A percentile compares a stretch with the other conserved stretches of the same genome.
phyloP scores from a whole-genome alignment of 2,329 filamentous ascomycete genomes.

The Diaporthe sp. region DNA sequence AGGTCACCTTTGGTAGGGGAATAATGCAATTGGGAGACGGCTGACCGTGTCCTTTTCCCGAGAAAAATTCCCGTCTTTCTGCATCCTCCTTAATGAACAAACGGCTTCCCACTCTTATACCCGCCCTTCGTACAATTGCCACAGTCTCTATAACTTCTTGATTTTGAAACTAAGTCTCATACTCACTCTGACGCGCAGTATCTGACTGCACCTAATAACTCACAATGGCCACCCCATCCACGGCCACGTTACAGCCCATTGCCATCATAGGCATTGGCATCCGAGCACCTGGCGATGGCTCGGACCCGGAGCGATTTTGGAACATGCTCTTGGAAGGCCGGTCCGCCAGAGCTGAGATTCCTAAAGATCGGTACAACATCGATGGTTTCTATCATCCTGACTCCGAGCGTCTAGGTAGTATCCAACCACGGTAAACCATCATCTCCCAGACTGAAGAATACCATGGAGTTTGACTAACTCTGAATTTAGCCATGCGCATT shows the following conservation, averaged over 20 bases:
- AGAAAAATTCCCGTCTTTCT: background rate
- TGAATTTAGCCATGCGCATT: constrained; percentile 46
- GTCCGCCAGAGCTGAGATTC: constrained; percentile 49
- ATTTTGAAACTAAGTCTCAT: background rate
- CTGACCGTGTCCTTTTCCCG: background rate
- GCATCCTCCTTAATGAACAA: background rate
- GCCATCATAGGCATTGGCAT: constrained; percentile 41
- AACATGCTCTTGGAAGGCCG: constrained; percentile 28
- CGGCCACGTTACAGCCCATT: constrained; percentile 27
- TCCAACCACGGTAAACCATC: background rate
- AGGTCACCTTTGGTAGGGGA: accelerated
- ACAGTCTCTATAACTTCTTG: background rate
- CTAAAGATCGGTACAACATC: constrained; percentile 74
- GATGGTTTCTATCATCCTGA: constrained; percentile 66
- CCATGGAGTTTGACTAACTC: background rate
- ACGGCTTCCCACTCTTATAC: background rate
- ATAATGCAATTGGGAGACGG: background rate
- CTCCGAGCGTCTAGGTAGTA: constrained; percentile 27
- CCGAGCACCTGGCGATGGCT: constrained; percentile 36
- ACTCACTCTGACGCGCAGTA: background rate
- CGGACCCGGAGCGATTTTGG: constrained; percentile 28
- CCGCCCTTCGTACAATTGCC: background rate
- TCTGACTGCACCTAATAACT: background rate
- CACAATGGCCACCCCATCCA: background rate
- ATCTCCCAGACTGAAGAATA: background rate